Percentiles rank a stretch among this genome's conserved stretches.
phyloP scores from a whole-genome alignment of 371 early-diverging fungal genomes.

The Mucor racemosus region DNA sequence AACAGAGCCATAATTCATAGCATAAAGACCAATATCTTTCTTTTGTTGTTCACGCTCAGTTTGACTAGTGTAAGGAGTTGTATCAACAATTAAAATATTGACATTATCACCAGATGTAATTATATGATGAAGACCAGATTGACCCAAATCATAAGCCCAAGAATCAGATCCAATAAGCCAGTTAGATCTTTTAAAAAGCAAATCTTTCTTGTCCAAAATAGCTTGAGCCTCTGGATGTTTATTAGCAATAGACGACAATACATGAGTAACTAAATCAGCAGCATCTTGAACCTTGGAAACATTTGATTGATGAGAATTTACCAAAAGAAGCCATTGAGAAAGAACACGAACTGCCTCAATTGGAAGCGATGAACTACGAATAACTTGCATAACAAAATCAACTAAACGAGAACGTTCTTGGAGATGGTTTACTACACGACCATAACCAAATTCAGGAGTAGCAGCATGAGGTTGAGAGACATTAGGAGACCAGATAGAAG shows the following conservation, averaged over 20 bases:
- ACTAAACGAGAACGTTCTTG: slow-evolving; percentile 71
- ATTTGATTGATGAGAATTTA: slow-evolving; percentile 53
- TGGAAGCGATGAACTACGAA: slow-evolving; percentile 55
- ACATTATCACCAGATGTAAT: slow-evolving; percentile 82
- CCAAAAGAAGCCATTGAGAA: slow-evolving; percentile 68
- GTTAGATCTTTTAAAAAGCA: slow-evolving; percentile 61
- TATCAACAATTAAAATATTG: slow-evolving; percentile 87
- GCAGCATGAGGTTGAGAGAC: slow-evolving; percentile 39
- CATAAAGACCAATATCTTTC: slow-evolving; percentile 92
- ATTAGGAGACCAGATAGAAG: slow-evolving; percentile 46
- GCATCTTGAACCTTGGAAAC: slow-evolving; percentile 33
- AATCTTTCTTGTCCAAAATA: slow-evolving; percentile 42
- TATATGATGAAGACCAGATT: slow-evolving; percentile 88
- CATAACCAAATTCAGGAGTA: slow-evolving; percentile 86
- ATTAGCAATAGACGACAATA: slow-evolving; percentile 8
- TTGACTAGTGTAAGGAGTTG: slow-evolving; percentile 66
- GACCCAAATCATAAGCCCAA: slow-evolving; percentile 84
- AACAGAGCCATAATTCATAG: slow-evolving; percentile 86
- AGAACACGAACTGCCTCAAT: slow-evolving; percentile 59
- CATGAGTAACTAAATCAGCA: slow-evolving; percentile 29
- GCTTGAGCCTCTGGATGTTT: slow-evolving; percentile 19
- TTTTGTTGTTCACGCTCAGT: slow-evolving; percentile 71
- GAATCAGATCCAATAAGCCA: slow-evolving; percentile 88
- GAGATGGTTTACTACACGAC: slow-evolving; percentile 65
- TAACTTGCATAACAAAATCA: slow-evolving; percentile 53